Evolutionary conservation across 2,329 filamentous ascomycete species (phyloP), one percentile per base, ranked within the genome.

Genomic region (Sclerotinia subarctica): DNA sequence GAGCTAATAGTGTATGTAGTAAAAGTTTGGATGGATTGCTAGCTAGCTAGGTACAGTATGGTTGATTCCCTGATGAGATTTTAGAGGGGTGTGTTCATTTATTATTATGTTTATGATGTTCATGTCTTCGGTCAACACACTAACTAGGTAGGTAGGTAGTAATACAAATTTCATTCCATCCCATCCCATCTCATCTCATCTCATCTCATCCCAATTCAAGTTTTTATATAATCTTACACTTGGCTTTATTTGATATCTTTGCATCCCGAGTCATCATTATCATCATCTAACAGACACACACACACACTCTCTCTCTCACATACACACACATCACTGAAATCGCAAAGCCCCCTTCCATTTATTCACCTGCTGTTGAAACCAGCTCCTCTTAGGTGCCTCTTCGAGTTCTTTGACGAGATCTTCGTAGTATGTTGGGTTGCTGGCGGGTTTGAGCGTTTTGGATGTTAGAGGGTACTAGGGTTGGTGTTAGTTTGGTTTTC

Each of bases 361-460:
- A 75, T 88, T 85, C 69, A 80, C 78, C 62, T 87, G 69, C 65
- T 83, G 81, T 62, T 82, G 80, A 29, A 85, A 75, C 79, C 82
- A 87, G 10, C 82, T 83, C 68, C 88, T 79, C 52, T 80, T 83
- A 2, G 88, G 88, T 4, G 86, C 88, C 72, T 85, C 85, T 47
- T 90, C 85, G 32, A 91, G 82, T 76, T 91, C 88, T 65, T 79
- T 81, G 0, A 89, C 76, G 42, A 91, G 77, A 71, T 89, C 85
- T 26, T 80, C 77, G 74, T 88, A 91, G 76, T 91, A 88, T 0
- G 83, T 85, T 49, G 88, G 88, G 72, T 90, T 86, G 74, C 86
- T 88, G 76, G 82, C 82, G 19, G 88, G 88, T 65, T 81, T 78
- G 68, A 89, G 78, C 54, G 89, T 78, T 5, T 78, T 78, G 52